Evolutionary conservation across 176 grass and related monocot species (phyloP).

Genomic region (Urochloa ruziziensis): DNA sequence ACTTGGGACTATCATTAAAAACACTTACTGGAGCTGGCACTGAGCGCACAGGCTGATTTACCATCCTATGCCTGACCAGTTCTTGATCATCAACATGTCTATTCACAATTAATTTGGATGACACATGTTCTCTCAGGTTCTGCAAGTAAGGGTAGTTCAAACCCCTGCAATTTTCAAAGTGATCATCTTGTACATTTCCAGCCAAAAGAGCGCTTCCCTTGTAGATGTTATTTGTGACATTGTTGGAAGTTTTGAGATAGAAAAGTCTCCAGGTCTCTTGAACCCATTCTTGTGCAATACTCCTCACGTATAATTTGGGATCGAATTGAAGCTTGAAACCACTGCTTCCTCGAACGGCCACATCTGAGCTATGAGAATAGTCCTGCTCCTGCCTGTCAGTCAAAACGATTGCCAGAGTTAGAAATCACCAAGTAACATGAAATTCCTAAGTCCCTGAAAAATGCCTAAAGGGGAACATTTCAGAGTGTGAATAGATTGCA

Average conservation of each 20-base stretch:
- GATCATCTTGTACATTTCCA: slow-evolving; percentile 15
- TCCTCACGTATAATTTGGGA: not conserved
- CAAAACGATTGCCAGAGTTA: slow-evolving; percentile 24
- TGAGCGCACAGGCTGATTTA: slow-evolving; percentile 20
- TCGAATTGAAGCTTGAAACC: not conserved
- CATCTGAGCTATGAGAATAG: slow-evolving; percentile 37
- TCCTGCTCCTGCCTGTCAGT: slow-evolving; percentile 30
- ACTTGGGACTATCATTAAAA: slow-evolving; percentile 13
- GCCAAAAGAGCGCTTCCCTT: slow-evolving; percentile 18
- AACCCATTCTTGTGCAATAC: slow-evolving; percentile 33
- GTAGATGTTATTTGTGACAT: slow-evolving; percentile 1
- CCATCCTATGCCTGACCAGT: not conserved
- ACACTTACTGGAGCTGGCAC: not conserved
- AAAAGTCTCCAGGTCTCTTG: slow-evolving; percentile 22
- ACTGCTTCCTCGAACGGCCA: slow-evolving; percentile 11
- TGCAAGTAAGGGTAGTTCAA: slow-evolving; percentile 13
- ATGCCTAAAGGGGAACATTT: not conserved
- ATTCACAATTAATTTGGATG: slow-evolving; percentile 29
- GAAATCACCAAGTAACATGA: not conserved
- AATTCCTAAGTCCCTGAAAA: too few relatives aligned
- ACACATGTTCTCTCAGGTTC: slow-evolving; percentile 16
- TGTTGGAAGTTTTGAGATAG: slow-evolving; percentile 28
- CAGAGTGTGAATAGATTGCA: not conserved
- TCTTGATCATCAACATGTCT: slow-evolving; percentile 16
- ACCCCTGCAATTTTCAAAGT: not conserved